Evolutionary conservation across 2,329 filamentous ascomycete species (phyloP).

Genomic region (Daldinia sp.): DNA sequence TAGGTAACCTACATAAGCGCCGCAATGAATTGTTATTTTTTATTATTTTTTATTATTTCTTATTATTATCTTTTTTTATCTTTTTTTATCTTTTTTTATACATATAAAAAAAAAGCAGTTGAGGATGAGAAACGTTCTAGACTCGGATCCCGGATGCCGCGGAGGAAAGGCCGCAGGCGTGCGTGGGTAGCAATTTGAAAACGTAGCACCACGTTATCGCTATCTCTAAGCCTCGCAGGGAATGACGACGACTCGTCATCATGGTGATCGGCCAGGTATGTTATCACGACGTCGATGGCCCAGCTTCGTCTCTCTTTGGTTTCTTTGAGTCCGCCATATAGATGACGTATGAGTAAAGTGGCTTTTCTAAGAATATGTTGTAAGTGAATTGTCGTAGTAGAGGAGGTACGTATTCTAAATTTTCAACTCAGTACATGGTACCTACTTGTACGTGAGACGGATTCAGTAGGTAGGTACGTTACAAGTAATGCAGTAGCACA

Average conservation of each 20-base stretch:
- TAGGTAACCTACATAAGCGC: neutral
- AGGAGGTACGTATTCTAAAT: neutral
- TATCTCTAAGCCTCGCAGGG: conserved; percentile 17
- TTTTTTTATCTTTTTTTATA: neutral
- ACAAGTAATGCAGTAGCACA: neutral
- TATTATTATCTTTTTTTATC: neutral
- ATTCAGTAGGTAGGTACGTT: too few species aligned
- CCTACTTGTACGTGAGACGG: neutral
- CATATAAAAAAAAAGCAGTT: neutral
- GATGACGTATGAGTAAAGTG: conserved; percentile 24
- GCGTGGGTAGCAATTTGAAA: too few species aligned
- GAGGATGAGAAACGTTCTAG: neutral
- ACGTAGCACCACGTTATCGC: conserved; percentile 15
- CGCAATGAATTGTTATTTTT: too few species aligned
- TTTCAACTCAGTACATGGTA: neutral
- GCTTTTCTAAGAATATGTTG: conserved; percentile 2
- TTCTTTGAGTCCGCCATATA: conserved; percentile 8
- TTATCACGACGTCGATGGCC: conserved; percentile 14
- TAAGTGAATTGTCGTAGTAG: neutral
- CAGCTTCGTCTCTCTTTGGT: neutral
- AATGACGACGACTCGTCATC: conserved; percentile 35
- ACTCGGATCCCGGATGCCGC: conserved; percentile 21
- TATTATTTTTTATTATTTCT: too few species aligned
- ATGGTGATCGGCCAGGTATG: conserved; percentile 23
- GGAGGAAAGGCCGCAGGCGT: conserved; percentile 2